Conservation (phyloP, 169 alveolate species). For the Cryptosporidium tyzzeri region DNA sequence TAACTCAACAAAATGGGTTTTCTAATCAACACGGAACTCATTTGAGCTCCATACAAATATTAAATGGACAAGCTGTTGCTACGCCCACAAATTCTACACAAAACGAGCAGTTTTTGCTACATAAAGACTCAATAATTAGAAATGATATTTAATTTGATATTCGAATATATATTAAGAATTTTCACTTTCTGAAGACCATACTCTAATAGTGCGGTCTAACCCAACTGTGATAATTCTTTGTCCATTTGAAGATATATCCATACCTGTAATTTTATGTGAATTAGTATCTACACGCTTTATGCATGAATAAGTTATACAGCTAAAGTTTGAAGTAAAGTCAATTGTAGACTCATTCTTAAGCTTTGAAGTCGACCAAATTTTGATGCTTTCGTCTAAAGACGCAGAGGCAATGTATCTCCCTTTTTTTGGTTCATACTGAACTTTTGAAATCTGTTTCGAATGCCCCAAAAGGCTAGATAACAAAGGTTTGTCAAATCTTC, state of each 20-base stretch:
- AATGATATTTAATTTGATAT: neutral
- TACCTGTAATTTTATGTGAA: slow-evolving; percentile 56
- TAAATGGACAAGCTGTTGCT: neutral
- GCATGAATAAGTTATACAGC: slow-evolving; percentile 9
- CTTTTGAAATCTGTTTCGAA: slow-evolving; percentile 53
- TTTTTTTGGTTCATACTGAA: slow-evolving; percentile 53
- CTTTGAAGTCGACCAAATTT: slow-evolving; percentile 38
- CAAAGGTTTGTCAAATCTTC: slow-evolving; percentile 79
- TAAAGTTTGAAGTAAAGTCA: neutral
- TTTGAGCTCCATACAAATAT: slow-evolving; percentile 1
- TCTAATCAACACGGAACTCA: neutral
- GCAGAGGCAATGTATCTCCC: slow-evolving; percentile 56
- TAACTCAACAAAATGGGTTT: slow-evolving; percentile 45
- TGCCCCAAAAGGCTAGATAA: slow-evolving; percentile 25
- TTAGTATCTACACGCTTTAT: slow-evolving; percentile 7
- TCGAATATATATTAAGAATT: neutral
- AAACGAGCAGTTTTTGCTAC: neutral
- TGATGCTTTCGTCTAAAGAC: slow-evolving; percentile 35
- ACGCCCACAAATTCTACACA: slow-evolving; percentile 24
- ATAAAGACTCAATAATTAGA: slow-evolving; percentile 7
- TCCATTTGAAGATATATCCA: slow-evolving; percentile 54
- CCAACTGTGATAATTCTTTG: slow-evolving; percentile 39
- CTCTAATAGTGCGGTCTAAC: slow-evolving; percentile 43
- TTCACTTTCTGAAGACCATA: slow-evolving; percentile 33
- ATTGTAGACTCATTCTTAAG: neutral